phyloP scores from a whole-genome alignment of 257 asterid species.

The Penstemon barbatus region DNA sequence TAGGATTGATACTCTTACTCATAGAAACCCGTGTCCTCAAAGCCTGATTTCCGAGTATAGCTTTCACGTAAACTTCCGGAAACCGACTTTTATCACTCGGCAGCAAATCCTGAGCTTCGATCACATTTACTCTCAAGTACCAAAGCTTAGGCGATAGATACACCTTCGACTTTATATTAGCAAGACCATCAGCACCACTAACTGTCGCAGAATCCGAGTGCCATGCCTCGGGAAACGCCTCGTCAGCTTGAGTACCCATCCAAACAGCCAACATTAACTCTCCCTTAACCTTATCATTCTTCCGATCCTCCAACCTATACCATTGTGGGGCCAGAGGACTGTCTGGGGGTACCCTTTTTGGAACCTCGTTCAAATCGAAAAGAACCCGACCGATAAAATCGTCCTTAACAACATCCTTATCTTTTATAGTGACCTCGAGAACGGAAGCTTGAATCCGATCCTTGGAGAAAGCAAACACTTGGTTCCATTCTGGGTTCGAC shows the following conservation, averaged over 20 bases:
- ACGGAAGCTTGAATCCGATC: conserved; percentile 59
- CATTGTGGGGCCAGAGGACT: conserved; percentile 76
- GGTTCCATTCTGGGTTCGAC: conserved; percentile 69
- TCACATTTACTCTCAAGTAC: conserved; percentile 70
- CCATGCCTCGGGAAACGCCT: conserved; percentile 78
- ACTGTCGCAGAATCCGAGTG: conserved; percentile 67
- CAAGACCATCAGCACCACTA: conserved; percentile 59
- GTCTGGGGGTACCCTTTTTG: conserved; percentile 67
- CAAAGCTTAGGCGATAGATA: conserved; percentile 74
- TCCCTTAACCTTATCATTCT: conserved; percentile 53
- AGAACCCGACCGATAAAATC: conserved; percentile 60
- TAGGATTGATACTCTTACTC: conserved; percentile 58
- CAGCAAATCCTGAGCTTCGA: conserved; percentile 67
- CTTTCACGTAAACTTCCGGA: conserved; percentile 72
- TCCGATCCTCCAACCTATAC: conserved; percentile 64
- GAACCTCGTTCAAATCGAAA: conserved; percentile 64
- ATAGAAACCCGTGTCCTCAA: conserved; percentile 55
- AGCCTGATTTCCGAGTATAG: conserved; percentile 60
- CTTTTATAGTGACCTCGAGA: conserved; percentile 70
- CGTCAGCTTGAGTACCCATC: conserved; percentile 85
- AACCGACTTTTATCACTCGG: conserved; percentile 56
- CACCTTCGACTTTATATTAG: conserved; percentile 59
- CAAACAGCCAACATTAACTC: conserved; percentile 81
- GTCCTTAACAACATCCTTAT: conserved; percentile 62
- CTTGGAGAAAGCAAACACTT: conserved; percentile 73